These are phyloP conservation scores for Chaetomium cochliodes DNA, from an alignment of 495 filamentous ascomycete genomes.

Conservation along the genomic window DNA sequence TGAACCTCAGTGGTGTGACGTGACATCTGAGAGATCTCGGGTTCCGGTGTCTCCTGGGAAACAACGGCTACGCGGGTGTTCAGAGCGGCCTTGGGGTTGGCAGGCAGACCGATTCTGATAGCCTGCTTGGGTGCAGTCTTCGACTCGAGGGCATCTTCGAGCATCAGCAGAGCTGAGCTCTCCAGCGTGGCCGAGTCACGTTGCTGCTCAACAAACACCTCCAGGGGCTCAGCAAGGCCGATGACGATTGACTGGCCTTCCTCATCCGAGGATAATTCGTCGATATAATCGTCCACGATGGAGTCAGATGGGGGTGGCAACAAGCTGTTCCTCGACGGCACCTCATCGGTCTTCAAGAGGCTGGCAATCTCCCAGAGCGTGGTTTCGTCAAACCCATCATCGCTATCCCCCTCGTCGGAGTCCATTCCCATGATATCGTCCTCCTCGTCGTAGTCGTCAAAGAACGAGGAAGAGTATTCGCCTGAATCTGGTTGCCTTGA, in stretches of 20 bases:
- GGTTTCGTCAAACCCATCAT: slow-evolving; percentile 55
- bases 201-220: slow-evolving; percentile 28
- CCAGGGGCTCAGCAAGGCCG: slow-evolving; percentile 31
- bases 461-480: slow-evolving; percentile 48
- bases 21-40: slow-evolving; percentile 22
- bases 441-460: slow-evolving; percentile 50
- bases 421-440: slow-evolving; percentile 39
- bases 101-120: slow-evolving; percentile 21
- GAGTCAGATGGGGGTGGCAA: slow-evolving; percentile 34
- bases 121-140: slow-evolving; percentile 22
- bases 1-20: slow-evolving; percentile 19
- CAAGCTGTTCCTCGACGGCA: slow-evolving; percentile 49
- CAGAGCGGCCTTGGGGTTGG: slow-evolving; percentile 25
- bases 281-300: slow-evolving; percentile 29
- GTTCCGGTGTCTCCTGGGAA: slow-evolving; percentile 9
- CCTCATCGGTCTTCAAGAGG: slow-evolving; percentile 46
- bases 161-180: slow-evolving; percentile 33
- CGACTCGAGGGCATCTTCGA: slow-evolving; percentile 18
- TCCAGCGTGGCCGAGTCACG: slow-evolving; percentile 27
- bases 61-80: slow-evolving; percentile 3
- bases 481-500: slow-evolving; percentile 39
- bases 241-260: slow-evolving; percentile 39
- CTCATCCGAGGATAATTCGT: slow-evolving; percentile 37
- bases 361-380: slow-evolving; percentile 59
- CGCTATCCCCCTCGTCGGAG: slow-evolving; percentile 42